These are phyloP conservation scores for Allium cepa DNA, from an alignment of 106 monocot genomes.

Conservation along the genomic window DNA sequence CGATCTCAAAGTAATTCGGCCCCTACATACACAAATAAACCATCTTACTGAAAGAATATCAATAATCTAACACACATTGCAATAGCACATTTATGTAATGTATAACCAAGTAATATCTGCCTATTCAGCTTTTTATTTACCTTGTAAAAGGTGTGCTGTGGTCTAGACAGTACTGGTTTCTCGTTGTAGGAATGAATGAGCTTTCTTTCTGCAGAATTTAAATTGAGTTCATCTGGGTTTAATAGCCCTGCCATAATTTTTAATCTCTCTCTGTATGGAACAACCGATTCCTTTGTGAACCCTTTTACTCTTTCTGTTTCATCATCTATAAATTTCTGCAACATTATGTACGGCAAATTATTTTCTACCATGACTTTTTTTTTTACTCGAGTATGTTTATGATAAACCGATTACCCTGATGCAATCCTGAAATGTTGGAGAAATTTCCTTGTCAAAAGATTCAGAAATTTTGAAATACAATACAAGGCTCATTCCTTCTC, in stretches of 20 bases:
- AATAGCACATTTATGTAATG: background rate
- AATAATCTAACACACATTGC: background rate
- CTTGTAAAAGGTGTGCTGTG: slow-evolving; percentile 77
- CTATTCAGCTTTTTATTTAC: slow-evolving; percentile 19
- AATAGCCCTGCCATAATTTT: slow-evolving; percentile 80
- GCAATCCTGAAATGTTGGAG: slow-evolving; percentile 60
- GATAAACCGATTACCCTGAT: slow-evolving; percentile 42
- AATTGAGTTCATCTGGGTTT: slow-evolving; percentile 83
- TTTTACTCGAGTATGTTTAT: background rate
- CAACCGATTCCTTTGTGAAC: slow-evolving; percentile 57
- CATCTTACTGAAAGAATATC: background rate
- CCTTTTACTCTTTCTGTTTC: slow-evolving; percentile 86
- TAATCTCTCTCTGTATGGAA: slow-evolving; percentile 77
- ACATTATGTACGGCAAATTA: background rate
- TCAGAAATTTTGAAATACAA: slow-evolving; percentile 88
- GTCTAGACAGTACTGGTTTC: slow-evolving; percentile 95
- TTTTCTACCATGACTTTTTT: too few species aligned
- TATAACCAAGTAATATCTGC: background rate
- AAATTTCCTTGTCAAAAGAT: slow-evolving; percentile 53
- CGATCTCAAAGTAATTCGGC: slow-evolving; percentile 71
- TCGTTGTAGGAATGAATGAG: slow-evolving; percentile 80
- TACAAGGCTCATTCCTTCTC: slow-evolving; percentile 85
- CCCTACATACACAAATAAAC: slow-evolving; percentile 31
- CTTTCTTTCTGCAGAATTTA: slow-evolving; percentile 75
- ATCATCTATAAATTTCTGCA: slow-evolving; percentile 81